Evolutionary conservation across 2,329 filamentous ascomycete species (phyloP).

Genomic region (Ophiostoma fasciatum): DNA sequence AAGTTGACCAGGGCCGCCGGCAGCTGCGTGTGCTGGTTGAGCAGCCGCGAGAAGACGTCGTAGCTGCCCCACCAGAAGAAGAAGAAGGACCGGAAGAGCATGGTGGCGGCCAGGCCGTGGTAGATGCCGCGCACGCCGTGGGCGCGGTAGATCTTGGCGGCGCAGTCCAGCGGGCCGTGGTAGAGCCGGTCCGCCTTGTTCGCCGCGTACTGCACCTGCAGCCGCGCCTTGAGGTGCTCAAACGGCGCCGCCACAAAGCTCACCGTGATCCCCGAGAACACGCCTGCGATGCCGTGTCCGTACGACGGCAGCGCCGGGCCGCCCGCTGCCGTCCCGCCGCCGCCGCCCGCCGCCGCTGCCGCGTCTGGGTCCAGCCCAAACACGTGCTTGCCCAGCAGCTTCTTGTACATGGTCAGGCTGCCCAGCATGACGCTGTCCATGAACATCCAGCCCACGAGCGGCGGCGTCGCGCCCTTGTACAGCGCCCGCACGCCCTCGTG

Average conservation of each 20-base stretch:
- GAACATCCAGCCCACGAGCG: constrained; percentile 93
- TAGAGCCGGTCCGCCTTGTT: constrained; percentile 67
- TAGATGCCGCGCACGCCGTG: constrained; percentile 75
- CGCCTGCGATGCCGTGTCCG: constrained; percentile 78
- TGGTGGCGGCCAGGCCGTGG: constrained; percentile 69
- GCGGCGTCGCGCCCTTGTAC: constrained; percentile 90
- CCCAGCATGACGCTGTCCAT: constrained; percentile 92
- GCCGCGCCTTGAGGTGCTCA: constrained; percentile 84
- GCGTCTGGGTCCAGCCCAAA: constrained; percentile 37
- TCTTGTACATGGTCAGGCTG: constrained; percentile 78
- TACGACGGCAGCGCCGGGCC: constrained; percentile 48
- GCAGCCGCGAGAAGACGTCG: constrained; percentile 59
- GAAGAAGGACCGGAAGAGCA: constrained; percentile 85
- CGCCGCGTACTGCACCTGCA: constrained; percentile 87
- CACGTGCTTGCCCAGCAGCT: constrained; percentile 64
- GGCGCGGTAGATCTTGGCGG: constrained; percentile 48
- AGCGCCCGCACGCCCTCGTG: constrained; percentile 74
- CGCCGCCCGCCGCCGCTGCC: constrained; percentile 26
- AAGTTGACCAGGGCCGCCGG: constrained; percentile 80
- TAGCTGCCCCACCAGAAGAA: constrained; percentile 99
- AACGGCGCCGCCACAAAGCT: constrained; percentile 86
- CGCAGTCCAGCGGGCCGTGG: constrained; percentile 73
- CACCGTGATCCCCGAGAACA: constrained; percentile 78
- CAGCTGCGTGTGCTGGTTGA: constrained; percentile 52
- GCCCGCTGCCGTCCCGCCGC: constrained; percentile 18